phyloP scores from a whole-genome alignment of 495 filamentous ascomycete genomes.

The Glonium stellatum region DNA sequence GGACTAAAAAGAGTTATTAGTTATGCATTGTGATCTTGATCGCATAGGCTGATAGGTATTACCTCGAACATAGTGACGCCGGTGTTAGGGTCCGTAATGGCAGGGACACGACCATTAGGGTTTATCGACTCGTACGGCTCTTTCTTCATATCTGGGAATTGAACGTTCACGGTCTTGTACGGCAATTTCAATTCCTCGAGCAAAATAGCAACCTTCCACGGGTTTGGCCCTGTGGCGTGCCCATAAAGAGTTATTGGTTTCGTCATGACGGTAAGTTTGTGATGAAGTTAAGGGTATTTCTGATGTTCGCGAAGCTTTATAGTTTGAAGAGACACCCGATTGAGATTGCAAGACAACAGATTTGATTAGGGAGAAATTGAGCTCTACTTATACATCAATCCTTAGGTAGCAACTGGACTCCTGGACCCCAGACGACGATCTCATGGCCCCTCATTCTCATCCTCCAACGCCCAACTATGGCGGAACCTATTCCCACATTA shows the following conservation, averaged over 20 bases:
- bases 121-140: neutral
- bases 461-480: no score
- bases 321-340: no score
- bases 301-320: no score
- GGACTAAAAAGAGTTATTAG: conserved; percentile 12
- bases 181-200: conserved; percentile 12
- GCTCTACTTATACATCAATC: no score
- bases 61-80: conserved; percentile 16
- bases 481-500: no score
- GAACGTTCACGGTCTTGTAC: neutral
- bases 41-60: neutral
- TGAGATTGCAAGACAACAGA: no score
- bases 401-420: no score
- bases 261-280: neutral
- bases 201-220: conserved; percentile 1
- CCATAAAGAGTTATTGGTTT: conserved; percentile 5
- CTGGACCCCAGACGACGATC: no score
- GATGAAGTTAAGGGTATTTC: no score
- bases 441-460: no score
- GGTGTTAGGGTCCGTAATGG: conserved; percentile 22
- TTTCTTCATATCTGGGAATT: neutral
- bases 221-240: neutral
- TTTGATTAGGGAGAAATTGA: no score
- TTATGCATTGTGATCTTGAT: neutral
- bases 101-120: neutral